phyloP scores from a whole-genome alignment of 768 basidiomycete genomes.

The Dioszegia hungarica region DNA sequence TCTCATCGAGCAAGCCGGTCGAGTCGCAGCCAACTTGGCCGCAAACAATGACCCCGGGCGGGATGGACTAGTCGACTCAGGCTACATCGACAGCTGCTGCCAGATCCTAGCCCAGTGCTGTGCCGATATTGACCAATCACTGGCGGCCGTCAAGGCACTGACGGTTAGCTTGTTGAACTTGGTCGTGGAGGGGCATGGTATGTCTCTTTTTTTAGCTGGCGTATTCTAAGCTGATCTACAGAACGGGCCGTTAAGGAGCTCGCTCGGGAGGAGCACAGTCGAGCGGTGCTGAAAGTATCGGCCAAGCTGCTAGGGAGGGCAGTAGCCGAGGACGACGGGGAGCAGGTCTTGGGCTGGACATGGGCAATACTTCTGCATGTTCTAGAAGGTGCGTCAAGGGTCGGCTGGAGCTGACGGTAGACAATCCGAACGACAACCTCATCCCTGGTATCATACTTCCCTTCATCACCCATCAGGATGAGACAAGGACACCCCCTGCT shows the following conservation, averaged over 20 bases:
- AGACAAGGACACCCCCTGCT: not conserved
- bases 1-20: not conserved
- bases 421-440: not conserved
- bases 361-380: constrained; percentile 6
- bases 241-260: too few species aligned
- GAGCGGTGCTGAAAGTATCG: too few species aligned
- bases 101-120: not conserved
- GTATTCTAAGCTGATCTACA: not conserved
- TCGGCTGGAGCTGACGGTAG: not conserved
- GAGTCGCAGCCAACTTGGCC: constrained; percentile 21
- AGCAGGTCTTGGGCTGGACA: constrained; percentile 7
- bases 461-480: not conserved
- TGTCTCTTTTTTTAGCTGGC: not conserved
- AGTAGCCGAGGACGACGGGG: not conserved
- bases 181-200: constrained; percentile 19
- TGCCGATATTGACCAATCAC: not conserved
- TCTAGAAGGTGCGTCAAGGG: not conserved
- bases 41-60: constrained; percentile 13
- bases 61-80: constrained; percentile 4
- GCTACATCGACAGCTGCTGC: constrained; percentile 4
- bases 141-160: not conserved
- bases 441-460: not conserved
- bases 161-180: constrained; percentile 21
- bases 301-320: not conserved
- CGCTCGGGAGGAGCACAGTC: too few species aligned